Base-by-base conservation (phyloP, 2,329 filamentous ascomycete genomes). In the Tolypocladium tundrense region DNA sequence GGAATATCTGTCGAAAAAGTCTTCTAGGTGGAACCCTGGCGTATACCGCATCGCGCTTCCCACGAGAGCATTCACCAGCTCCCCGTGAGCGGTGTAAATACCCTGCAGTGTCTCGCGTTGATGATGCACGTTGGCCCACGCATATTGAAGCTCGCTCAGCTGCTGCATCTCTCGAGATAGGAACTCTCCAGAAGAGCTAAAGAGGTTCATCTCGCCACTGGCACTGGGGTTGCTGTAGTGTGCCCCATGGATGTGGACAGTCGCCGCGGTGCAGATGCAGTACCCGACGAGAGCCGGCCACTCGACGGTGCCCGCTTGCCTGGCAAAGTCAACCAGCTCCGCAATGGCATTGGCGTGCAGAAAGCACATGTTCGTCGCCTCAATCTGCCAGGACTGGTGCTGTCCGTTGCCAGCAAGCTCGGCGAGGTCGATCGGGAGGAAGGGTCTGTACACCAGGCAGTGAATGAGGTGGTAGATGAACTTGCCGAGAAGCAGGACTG, bases 311-410 rank as follows among this genome's bases (percentile, higher is more conserved):
- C 84, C 82, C 1, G 86, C 85, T 62, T 88, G 87, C 61, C 87
- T 87, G 1, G 89, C 89, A 19, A 92, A 81, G 67, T 93, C 88
- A 5, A 91, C 86, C 3, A 96, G 75, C 66, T 95, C 90, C 1
- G 89, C 86, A 55, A 95, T 92, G 6, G 90, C 90, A 66, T 95
- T 96, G 7, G 91, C 90, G 63, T 96, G 91, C 21, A 92, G 75
- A 69, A 85, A 94, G 71, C 91, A 95, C 68, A 93, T 80, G 66
- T 94, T 93, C 0, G 90, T 95, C 0, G 91, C 90, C 69, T 95
- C 90, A 53, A 95, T 93, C 68, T 95, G 91, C 91, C 91, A 96
- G 35, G 89, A 92, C 68, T 95, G 90, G 64, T 95, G 89, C 66
- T 95, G 90, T 1, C 88, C 88, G 0, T 83, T 87, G 16, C 88